Percentiles rank a stretch among this genome's conserved stretches.
phyloP scores from a whole-genome alignment of 106 monocot genomes.

The Apostasia ramifera region DNA sequence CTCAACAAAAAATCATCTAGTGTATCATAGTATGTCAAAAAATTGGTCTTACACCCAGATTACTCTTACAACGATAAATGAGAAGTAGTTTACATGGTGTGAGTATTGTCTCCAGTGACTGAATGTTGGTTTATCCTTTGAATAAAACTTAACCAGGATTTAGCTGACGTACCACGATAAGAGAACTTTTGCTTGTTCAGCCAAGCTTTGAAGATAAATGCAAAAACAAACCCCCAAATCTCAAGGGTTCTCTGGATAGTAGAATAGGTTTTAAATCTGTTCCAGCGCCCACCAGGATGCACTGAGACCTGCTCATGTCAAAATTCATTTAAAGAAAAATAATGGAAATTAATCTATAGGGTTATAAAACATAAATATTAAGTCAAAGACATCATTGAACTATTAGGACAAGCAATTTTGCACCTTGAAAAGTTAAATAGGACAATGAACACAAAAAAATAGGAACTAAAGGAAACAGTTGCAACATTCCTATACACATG shows the following conservation, averaged over 20 bases:
- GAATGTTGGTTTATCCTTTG: too few species aligned
- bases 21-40: too few species aligned
- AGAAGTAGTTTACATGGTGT: too few species aligned
- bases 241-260: constrained; percentile 98
- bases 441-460: too few species aligned
- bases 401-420: background rate
- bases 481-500: too few species aligned
- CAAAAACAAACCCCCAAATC: constrained; percentile 97
- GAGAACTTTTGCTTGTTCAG: constrained; percentile 90
- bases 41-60: too few species aligned
- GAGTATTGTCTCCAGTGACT: too few species aligned
- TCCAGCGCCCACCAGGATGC: constrained; percentile 95
- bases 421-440: too few species aligned
- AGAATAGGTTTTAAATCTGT: constrained; percentile 97
- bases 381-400: background rate
- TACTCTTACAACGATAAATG: too few species aligned
- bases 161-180: constrained; percentile 49
- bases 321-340: background rate
- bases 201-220: constrained; percentile 84
- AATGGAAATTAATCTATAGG: background rate
- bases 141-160: too few species aligned
- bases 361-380: background rate
- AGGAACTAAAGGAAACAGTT: too few species aligned
- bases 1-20: too few species aligned
- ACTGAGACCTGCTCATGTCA: constrained; percentile 71